Evolutionary conservation across 2,329 filamentous ascomycete genomes (phyloP).

Genomic region (Ascochyta koolunga): DNA sequence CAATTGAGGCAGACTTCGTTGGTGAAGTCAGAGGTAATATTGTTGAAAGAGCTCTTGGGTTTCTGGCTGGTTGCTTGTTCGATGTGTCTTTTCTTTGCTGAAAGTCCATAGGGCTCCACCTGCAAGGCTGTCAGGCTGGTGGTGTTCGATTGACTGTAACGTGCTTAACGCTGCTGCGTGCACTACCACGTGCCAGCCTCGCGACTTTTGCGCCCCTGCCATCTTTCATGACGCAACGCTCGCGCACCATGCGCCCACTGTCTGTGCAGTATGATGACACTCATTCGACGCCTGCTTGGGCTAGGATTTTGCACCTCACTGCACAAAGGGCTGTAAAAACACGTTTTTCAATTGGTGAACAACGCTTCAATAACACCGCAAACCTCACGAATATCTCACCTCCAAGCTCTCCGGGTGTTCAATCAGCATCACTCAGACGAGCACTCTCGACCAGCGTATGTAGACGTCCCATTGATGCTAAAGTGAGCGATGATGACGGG

Average conservation of each 20-base stretch:
- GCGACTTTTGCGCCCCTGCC: conserved; percentile 23
- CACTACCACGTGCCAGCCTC: conserved; percentile 27
- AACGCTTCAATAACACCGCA: not conserved
- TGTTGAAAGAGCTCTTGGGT: too few species aligned
- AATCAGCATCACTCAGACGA: not conserved
- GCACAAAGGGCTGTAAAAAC: conserved; percentile 1
- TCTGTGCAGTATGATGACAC: conserved; percentile 12
- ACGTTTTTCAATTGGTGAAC: not conserved
- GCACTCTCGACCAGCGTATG: too few species aligned
- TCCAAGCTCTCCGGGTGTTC: not conserved
- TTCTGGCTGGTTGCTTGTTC: too few species aligned
- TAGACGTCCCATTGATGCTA: conserved; percentile 69
- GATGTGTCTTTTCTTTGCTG: too few species aligned
- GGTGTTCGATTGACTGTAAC: not conserved
- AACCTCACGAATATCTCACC: not conserved
- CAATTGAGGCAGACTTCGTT: too few species aligned
- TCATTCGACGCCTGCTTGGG: not conserved
- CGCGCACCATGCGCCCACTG: conserved; percentile 17
- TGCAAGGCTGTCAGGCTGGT: too few species aligned
- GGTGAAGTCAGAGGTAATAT: too few species aligned
- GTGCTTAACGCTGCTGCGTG: conserved; percentile 3
- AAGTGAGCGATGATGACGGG: conserved; percentile 43
- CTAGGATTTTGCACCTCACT: not conserved
- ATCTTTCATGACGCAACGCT: conserved; percentile 22
- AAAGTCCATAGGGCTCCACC: too few species aligned